These are phyloP conservation scores for Cordia subcordata DNA, from an alignment of 257 asterid species.

Conservation along the genomic window DNA sequence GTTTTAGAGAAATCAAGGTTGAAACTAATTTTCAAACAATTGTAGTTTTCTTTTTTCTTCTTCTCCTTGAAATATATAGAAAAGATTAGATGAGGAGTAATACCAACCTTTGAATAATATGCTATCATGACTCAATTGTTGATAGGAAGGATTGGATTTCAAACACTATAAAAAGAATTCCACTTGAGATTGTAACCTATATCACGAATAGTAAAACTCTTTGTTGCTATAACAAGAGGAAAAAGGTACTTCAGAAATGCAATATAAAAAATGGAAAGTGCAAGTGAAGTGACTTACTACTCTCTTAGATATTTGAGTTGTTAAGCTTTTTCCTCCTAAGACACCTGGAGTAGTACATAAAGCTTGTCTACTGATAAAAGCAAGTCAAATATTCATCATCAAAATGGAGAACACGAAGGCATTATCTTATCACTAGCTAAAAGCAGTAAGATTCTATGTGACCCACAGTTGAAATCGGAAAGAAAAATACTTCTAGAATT, in stretches of 20 bases:
- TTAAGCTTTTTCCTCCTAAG: constrained; percentile 89
- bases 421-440: no score
- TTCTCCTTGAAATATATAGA: no score
- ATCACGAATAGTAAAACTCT: not conserved
- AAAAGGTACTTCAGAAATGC: no score
- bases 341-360: constrained; percentile 96
- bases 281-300: constrained; percentile 34
- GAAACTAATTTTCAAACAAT: no score
- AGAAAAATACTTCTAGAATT: no score
- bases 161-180: constrained; percentile 81
- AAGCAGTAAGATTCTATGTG: no score
- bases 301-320: constrained; percentile 85
- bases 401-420: no score
- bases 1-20: constrained; percentile 39
- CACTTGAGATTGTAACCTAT: constrained; percentile 88
- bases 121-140: constrained; percentile 42
- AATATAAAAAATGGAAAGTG: not conserved
- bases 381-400: constrained; percentile 11
- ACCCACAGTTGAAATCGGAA: no score
- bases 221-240: no score
- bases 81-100: no score
- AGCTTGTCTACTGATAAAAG: constrained; percentile 83
- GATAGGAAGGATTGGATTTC: constrained; percentile 94
- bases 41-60: no score
- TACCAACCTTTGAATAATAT: constrained; percentile 19